Evolutionary conservation across 2,329 filamentous ascomycete genomes (phyloP), one percentile per base, ranked within the genome.

Genomic region (Nemania abortiva): DNA sequence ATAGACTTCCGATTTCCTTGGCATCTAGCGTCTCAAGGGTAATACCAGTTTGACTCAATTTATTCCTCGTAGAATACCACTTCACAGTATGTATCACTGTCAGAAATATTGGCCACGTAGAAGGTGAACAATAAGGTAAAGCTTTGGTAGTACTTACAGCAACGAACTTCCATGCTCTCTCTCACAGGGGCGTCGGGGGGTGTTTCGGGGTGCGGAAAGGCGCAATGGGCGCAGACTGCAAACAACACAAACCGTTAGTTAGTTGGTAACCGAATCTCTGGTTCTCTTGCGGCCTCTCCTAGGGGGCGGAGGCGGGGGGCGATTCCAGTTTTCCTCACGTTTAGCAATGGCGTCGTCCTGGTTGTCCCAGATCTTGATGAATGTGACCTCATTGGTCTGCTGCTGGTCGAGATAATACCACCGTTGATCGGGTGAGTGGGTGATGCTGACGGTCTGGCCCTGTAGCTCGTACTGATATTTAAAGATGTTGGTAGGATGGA

Each of bases 151-250:
- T 47, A 11, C 42, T 47, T 47, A 47, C 42, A 24, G 39, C 39
- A 50, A 20, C 47, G 18, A 22, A 62, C 57, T 31, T 66, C 63
- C 6, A 61, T 47, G 20, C 63, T 66, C 34, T 66, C 63, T 50
- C 63, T 13, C 20, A n/a, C 29, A 1, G 34, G 37, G 4, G 20
- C 49, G n/a, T 56, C 24, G 13, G 57, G 5, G 9, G 50, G 64
- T 61, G 63, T 37, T n/a, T 72, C 18, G 13, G 63, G 70, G 52
- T 69, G 31, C 6, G 15, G 39, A 42, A 70, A 70, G 9, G 65
- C 58, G 13, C 57, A 66, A 55, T 73, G 73, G 10, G 75, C 74
- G 62, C 78, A 76, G 2, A 62, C 22, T n/a, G 57, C 15, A 47
- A 20, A 24, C 22, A 47, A 47, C 42, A 47, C 42, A n/a, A 15